phyloP scores from a whole-genome alignment of 179 eudicot genomes.

The Nepenthes alata region DNA sequence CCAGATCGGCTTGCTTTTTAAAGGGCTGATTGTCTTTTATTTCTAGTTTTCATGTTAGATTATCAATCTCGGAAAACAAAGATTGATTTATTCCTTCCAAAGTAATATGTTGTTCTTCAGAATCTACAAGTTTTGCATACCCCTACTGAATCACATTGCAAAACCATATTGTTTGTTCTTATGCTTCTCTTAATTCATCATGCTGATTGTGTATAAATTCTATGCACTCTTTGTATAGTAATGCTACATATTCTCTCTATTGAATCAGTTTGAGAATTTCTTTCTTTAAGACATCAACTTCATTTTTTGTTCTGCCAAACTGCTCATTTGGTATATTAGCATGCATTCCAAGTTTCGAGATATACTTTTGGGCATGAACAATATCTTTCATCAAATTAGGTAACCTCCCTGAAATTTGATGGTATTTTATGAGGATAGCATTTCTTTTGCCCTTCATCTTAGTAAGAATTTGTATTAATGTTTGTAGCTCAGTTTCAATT shows the following conservation, averaged over 20 bases:
- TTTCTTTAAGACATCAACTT: neutral
- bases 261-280: too few species aligned
- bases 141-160: too few species aligned
- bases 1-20: slow-evolving; percentile 9
- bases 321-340: neutral
- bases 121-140: too few species aligned
- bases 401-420: neutral
- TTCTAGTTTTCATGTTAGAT: neutral
- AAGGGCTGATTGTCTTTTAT: slow-evolving; percentile 10
- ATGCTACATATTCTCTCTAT: neutral
- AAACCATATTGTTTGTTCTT: too few species aligned
- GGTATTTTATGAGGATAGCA: neutral
- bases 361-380: too few species aligned
- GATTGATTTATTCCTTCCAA: too few species aligned
- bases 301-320: neutral
- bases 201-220: neutral
- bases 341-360: too few species aligned
- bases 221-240: neutral
- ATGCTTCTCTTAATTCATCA: too few species aligned
- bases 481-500: neutral
- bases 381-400: too few species aligned
- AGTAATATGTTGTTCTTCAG: too few species aligned
- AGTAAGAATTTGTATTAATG: neutral
- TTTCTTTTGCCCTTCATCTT: too few species aligned
- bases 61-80: neutral